These are phyloP conservation scores for Colletotrichum tabaci DNA, from an alignment of 2,329 filamentous ascomycete species.

Conservation along the genomic window DNA sequence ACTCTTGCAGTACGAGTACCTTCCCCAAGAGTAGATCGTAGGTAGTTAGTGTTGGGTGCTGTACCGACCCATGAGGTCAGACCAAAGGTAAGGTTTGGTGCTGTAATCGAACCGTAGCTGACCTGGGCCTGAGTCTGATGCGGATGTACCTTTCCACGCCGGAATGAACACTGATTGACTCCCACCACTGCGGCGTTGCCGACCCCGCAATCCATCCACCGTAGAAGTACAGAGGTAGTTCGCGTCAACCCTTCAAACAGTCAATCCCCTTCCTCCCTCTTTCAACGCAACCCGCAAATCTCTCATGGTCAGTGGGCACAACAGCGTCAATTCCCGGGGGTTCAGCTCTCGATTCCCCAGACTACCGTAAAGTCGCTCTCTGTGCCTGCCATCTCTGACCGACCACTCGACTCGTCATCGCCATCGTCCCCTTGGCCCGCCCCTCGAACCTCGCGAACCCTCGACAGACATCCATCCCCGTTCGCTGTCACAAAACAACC, in stretches of 20 bases:
- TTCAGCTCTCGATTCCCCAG: constrained; percentile 45
- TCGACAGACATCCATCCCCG: background rate
- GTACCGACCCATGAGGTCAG: background rate
- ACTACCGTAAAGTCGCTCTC: constrained; percentile 11
- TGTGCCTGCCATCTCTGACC: background rate
- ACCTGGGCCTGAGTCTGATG: background rate
- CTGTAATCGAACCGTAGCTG: constrained; percentile 6
- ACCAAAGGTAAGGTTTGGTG: constrained; percentile 13
- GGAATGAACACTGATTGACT: constrained; percentile 1
- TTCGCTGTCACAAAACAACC: constrained; percentile 4
- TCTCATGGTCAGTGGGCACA: constrained; percentile 40
- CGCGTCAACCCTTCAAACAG: constrained; percentile 14
- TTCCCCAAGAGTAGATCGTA: background rate
- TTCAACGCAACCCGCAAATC: constrained; percentile 29
- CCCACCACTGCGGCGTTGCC: constrained; percentile 28
- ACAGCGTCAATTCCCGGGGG: constrained; percentile 41
- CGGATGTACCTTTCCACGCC: constrained; percentile 21
- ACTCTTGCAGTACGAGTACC: background rate
- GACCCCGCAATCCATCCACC: constrained; percentile 40
- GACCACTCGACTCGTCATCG: constrained; percentile 16
- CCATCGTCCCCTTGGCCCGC: constrained; percentile 9
- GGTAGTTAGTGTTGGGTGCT: too few relatives aligned
- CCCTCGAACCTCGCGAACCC: constrained; percentile 12
- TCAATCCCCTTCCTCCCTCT: constrained; percentile 10
- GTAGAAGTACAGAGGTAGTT: constrained; percentile 30